Percentiles rank a stretch among this genome's conserved stretches.
phyloP scores from a whole-genome alignment of 768 basidiomycete genomes.

The Dendrothele bispora region DNA sequence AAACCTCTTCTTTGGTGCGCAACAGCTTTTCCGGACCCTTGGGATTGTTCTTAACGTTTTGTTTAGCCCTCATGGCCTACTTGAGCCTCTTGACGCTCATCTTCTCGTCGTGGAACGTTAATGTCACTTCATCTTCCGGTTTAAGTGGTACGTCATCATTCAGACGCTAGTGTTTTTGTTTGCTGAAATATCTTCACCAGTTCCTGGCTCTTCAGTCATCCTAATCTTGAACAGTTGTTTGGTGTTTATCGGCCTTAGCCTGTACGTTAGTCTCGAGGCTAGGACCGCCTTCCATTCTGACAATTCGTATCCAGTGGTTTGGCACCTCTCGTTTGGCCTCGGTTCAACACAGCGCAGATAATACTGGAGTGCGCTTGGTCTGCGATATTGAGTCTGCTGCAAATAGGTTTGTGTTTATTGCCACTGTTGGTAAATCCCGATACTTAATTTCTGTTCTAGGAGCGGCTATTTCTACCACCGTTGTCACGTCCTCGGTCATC shows the following conservation, averaged over 20 bases:
- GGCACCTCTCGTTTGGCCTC: conserved; percentile 34
- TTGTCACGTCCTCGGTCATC: conserved; percentile 10
- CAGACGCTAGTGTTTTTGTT: conserved; percentile 24
- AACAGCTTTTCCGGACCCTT: neutral
- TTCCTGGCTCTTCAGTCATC: conserved; percentile 46
- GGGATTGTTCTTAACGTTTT: neutral
- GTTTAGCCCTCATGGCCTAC: conserved; percentile 46
- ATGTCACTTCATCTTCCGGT: conserved; percentile 31
- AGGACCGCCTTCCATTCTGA: neutral
- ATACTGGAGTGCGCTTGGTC: conserved; percentile 60
- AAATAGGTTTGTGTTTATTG: conserved; percentile 43
- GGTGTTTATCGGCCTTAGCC: conserved; percentile 30
- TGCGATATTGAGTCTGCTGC: conserved; percentile 43
- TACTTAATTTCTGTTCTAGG: conserved; percentile 28
- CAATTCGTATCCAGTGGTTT: conserved; percentile 28
- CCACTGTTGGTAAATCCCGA: neutral
- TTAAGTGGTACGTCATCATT: conserved; percentile 32
- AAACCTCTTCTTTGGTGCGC: conserved; percentile 57
- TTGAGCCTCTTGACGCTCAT: conserved; percentile 52
- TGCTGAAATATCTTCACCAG: conserved; percentile 43
- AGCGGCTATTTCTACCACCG: conserved; percentile 8
- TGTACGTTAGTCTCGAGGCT: conserved; percentile 42
- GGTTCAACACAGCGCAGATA: conserved; percentile 40
- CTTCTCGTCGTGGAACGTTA: conserved; percentile 61
- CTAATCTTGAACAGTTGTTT: conserved; percentile 47